These are phyloP conservation scores for Lichtheimia corymbifera DNA, from an alignment of 371 early-diverging fungal genomes.

Conservation along the genomic window DNA sequence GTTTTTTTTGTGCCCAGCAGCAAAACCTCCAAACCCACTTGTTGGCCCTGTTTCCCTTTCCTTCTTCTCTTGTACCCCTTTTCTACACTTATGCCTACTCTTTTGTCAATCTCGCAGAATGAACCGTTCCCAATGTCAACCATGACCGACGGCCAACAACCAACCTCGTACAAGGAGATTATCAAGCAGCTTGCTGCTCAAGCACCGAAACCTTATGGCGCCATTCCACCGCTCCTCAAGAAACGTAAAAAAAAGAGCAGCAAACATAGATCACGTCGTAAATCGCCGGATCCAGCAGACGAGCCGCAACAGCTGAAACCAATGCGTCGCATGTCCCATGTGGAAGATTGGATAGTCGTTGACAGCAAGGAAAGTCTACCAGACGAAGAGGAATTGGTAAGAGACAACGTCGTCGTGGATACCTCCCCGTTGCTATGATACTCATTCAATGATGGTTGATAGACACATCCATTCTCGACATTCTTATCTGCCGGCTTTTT, in stretches of 20 bases:
- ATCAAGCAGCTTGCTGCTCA: conserved; percentile 46
- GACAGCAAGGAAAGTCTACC: conserved; percentile 55
- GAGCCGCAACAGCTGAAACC: conserved; percentile 18
- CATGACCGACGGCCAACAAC: conserved; percentile 15
- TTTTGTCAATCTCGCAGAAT: conserved; percentile 24
- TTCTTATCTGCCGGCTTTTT: conserved; percentile 48
- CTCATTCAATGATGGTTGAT: not conserved
- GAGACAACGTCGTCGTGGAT: not conserved
- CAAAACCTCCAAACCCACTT: not conserved
- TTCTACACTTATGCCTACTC: conserved; percentile 23
- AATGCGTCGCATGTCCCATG: conserved; percentile 51
- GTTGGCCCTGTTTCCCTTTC: not conserved
- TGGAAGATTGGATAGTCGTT: conserved; percentile 50
- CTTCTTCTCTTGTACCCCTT: conserved; percentile 3
- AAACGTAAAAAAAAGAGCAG: conserved; percentile 30
- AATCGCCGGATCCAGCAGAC: conserved; percentile 7
- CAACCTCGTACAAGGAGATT: conserved; percentile 54
- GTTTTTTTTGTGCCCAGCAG: not conserved
- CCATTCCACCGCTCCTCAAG: conserved; percentile 49
- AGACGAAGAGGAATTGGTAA: conserved; percentile 54
- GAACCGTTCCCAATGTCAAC: conserved; percentile 32
- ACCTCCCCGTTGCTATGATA: not conserved
- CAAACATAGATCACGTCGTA: conserved; percentile 13
- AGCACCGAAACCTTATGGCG: conserved; percentile 58
- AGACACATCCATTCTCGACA: conserved; percentile 31